phyloP scores from a whole-genome alignment of 2,329 filamentous ascomycete genomes.

The Cercospora zeina region DNA sequence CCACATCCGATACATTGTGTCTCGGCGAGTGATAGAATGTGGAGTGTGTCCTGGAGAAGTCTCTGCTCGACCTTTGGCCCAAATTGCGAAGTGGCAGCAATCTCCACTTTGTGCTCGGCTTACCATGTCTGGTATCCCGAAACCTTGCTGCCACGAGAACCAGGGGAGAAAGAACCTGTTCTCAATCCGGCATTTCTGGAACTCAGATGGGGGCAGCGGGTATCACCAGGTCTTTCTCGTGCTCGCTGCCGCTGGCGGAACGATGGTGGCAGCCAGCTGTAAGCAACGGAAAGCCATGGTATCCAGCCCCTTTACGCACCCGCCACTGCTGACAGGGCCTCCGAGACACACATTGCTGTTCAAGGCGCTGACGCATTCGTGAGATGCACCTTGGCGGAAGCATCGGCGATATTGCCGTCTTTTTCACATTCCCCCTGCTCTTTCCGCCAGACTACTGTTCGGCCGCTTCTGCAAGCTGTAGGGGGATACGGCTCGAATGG shows the following conservation, averaged over 20 bases:
- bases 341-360: no score
- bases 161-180: background rate
- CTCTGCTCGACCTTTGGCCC: background rate
- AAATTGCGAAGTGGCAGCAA: background rate
- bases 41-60: background rate
- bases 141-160: background rate
- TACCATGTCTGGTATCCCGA: constrained; percentile 4
- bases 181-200: background rate
- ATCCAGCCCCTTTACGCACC: no score
- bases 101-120: background rate
- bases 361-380: no score
- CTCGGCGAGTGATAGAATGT: background rate
- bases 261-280: background rate
- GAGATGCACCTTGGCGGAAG: background rate
- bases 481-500: no score
- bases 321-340: background rate
- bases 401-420: background rate
- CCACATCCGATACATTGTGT: background rate
- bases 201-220: no score
- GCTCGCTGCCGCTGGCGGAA: background rate
- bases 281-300: background rate
- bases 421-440: background rate
- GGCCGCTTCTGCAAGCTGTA: background rate
- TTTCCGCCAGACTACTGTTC: background rate
- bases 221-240: no score